phyloP scores from a whole-genome alignment of 176 grass and related monocot species.

The Aegilops tauschii region DNA sequence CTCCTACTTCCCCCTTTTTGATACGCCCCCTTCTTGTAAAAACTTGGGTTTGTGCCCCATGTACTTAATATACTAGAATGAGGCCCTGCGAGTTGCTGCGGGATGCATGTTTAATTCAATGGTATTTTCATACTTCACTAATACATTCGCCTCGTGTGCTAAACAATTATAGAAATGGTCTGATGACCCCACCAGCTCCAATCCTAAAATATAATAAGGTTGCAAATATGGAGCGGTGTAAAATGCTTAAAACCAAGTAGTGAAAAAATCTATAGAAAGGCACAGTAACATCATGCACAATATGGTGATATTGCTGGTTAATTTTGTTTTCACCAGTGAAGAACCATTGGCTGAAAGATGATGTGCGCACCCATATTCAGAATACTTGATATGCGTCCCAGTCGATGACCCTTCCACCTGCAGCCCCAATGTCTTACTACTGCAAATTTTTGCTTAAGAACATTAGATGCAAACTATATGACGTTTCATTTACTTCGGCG shows the following conservation, averaged over 20 bases:
- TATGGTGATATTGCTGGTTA: no score
- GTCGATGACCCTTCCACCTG: not conserved
- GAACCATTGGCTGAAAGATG: not conserved
- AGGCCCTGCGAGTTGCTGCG: no score
- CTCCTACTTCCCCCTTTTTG: no score
- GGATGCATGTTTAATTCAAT: not conserved
- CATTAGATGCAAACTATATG: no score
- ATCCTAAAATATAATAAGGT: not conserved
- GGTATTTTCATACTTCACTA: not conserved
- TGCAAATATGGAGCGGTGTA: not conserved
- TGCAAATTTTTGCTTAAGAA: no score
- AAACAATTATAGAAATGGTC: not conserved
- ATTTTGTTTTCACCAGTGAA: not conserved
- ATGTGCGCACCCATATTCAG: not conserved
- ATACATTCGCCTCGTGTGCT: not conserved
- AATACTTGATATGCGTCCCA: no score
- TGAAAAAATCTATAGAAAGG: not conserved
- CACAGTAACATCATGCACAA: no score
- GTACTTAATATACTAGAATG: no score
- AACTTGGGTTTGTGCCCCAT: no score
- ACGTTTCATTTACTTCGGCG: no score
- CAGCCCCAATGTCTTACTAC: no score
- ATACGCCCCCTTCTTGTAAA: no score
- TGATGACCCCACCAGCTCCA: not conserved
- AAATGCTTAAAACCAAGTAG: not conserved